A percentile compares a stretch with the other conserved stretches of the same genome.
phyloP scores from a whole-genome alignment of 2,329 filamentous ascomycete species.

The Pseudogymnoascus sp. region DNA sequence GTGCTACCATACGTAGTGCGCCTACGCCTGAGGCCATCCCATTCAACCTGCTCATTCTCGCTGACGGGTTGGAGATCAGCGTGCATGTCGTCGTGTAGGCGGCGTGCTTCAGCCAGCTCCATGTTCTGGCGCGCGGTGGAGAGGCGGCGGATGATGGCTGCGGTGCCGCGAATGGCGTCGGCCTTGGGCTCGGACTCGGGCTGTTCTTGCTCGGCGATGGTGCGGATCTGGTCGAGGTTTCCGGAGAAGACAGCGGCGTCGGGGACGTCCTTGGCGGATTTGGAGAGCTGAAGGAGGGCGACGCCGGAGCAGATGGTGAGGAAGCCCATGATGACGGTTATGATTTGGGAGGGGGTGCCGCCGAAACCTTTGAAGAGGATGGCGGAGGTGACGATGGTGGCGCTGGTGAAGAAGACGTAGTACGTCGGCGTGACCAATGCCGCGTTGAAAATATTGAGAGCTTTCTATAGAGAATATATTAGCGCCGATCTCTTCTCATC shows the following conservation, averaged over 20 bases:
- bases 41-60: slow-evolving; percentile 60
- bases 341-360: slow-evolving; percentile 69
- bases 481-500: not conserved
- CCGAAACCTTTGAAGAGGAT: slow-evolving; percentile 93
- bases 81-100: slow-evolving; percentile 69
- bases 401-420: slow-evolving; percentile 96
- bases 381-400: slow-evolving; percentile 88
- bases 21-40: slow-evolving; percentile 79
- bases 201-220: slow-evolving; percentile 89
- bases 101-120: slow-evolving; percentile 70
- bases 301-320: slow-evolving; percentile 89
- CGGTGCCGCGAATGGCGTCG: slow-evolving; percentile 86
- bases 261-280: slow-evolving; percentile 94
- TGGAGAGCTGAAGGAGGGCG: slow-evolving; percentile 88
- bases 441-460: slow-evolving; percentile 91
- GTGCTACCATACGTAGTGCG: slow-evolving; percentile 40
- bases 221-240: slow-evolving; percentile 89
- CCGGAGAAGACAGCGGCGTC: slow-evolving; percentile 87
- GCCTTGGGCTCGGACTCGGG: slow-evolving; percentile 95
- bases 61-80: slow-evolving; percentile 66
- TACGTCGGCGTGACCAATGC: slow-evolving; percentile 96
- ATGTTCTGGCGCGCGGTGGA: slow-evolving; percentile 67
- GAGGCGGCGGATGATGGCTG: slow-evolving; percentile 76
- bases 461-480: slow-evolving; percentile 61
- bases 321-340: slow-evolving; percentile 89